A percentile compares a stretch with the other conserved stretches of the same genome.
phyloP scores from a whole-genome alignment of 2,329 filamentous ascomycete genomes.

The Diaporthe aspalathi region DNA sequence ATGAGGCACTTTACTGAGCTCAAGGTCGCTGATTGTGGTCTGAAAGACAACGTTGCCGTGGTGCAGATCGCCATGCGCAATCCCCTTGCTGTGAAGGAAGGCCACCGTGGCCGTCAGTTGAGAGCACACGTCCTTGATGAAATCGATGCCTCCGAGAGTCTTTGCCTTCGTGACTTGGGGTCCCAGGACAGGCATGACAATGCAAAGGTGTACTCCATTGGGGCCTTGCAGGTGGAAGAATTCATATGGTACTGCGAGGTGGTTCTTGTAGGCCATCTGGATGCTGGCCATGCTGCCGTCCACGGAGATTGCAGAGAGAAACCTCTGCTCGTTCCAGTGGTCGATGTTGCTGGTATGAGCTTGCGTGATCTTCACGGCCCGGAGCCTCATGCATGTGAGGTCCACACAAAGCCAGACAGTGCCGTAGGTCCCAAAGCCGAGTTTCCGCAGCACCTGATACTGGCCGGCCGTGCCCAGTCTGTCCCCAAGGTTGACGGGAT shows the following conservation, averaged over 20 bases:
- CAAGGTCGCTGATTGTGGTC: not conserved
- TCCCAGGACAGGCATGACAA: not conserved
- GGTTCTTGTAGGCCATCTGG: not conserved
- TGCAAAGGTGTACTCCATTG: slow-evolving; percentile 1
- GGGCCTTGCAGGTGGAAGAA: not conserved
- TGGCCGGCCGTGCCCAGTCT: not conserved
- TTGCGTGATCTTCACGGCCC: not conserved
- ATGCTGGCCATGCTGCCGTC: not conserved
- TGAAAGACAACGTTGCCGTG: not conserved
- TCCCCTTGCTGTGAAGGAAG: not conserved
- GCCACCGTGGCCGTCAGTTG: not conserved
- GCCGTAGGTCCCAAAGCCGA: not conserved
- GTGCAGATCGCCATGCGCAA: not conserved
- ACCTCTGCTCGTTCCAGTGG: not conserved
- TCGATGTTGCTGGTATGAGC: not conserved
- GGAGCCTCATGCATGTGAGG: not conserved
- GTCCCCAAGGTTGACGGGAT: not conserved
- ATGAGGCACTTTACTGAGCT: no score
- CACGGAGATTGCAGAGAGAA: not conserved
- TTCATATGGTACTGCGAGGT: not conserved
- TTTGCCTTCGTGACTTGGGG: not conserved
- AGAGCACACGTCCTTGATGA: not conserved
- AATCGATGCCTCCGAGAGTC: not conserved
- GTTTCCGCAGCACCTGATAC: not conserved
- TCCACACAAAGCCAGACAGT: slow-evolving; percentile 4